phyloP scores from a whole-genome alignment of 2,329 filamentous ascomycete species.

The Dothiorella sarmentorum region DNA sequence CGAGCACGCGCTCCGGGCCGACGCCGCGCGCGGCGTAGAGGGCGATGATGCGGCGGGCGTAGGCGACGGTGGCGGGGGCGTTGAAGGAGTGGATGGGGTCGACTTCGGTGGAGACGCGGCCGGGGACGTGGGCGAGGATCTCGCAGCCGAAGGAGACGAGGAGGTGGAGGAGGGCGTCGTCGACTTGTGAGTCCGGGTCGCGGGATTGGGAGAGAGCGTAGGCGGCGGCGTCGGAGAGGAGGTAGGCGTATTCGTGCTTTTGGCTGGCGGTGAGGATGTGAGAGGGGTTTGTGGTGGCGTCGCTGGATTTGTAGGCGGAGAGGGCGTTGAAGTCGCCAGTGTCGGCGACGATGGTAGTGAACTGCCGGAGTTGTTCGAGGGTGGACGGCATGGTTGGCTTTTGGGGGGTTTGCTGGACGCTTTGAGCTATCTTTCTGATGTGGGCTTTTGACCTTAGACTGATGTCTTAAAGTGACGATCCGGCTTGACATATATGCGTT shows the following conservation, averaged over 20 bases:
- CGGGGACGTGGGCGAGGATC: not conserved
- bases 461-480: not conserved
- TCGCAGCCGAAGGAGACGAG: constrained; percentile 4
- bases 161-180: not conserved
- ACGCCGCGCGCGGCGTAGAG: constrained; percentile 47
- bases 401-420: too few species aligned
- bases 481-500: not conserved
- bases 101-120: constrained; percentile 4
- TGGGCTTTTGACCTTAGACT: not conserved
- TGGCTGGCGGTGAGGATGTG: constrained; percentile 5
- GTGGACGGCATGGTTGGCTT: not conserved
- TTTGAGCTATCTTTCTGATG: not conserved
- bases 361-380: constrained; percentile 1
- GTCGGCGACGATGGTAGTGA: constrained; percentile 15
- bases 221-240: not conserved
- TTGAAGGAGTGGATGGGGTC: not conserved
- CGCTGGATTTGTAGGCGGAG: not conserved
- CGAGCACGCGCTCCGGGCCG: constrained; percentile 47
- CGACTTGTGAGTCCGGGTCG: not conserved
- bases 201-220: not conserved
- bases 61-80: constrained; percentile 37
- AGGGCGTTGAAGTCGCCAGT: constrained; percentile 10
- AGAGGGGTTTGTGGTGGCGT: constrained; percentile 4
- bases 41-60: constrained; percentile 42
- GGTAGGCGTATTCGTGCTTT: not conserved